A percentile compares a stretch with the other conserved stretches of the same genome.
These are phyloP conservation scores for Sarocladiaceae sp. DNA, from an alignment of 2,329 filamentous ascomycete genomes.

Conservation along the genomic window DNA sequence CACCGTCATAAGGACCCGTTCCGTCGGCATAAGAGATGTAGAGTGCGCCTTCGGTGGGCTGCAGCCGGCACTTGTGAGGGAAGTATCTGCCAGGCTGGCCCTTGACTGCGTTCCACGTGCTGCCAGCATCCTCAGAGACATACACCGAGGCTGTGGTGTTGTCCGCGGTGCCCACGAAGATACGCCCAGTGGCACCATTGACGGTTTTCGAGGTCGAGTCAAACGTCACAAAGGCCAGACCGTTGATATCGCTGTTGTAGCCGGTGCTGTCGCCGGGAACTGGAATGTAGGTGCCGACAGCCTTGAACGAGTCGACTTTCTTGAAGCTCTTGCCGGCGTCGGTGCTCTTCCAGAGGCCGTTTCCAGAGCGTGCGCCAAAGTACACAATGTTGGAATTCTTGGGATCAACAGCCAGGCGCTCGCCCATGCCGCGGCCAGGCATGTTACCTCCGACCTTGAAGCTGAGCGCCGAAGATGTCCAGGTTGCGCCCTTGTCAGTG, in stretches of 20 bases:
- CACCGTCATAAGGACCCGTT: constrained; percentile 51
- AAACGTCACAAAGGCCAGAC: constrained; percentile 48
- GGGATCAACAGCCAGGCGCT: constrained; percentile 52
- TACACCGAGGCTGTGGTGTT: constrained; percentile 46
- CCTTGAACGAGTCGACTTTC: constrained; percentile 46
- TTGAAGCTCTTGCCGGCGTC: constrained; percentile 48
- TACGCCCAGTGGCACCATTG: constrained; percentile 44
- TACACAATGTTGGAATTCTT: constrained; percentile 50
- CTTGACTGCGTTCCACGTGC: constrained; percentile 43
- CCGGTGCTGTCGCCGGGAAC: constrained; percentile 38
- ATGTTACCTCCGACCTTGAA: constrained; percentile 59
- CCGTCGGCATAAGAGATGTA: constrained; percentile 51
- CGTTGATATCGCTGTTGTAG: constrained; percentile 38
- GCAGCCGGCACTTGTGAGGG: constrained; percentile 47
- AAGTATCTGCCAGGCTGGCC: constrained; percentile 45
- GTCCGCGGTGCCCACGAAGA: constrained; percentile 51
- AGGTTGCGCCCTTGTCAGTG: constrained; percentile 47
- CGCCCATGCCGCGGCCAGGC: constrained; percentile 53
- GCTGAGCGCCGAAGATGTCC: constrained; percentile 40
- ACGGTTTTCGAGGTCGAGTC: constrained; percentile 41
- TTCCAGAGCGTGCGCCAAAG: constrained; percentile 51
- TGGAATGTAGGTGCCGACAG: constrained; percentile 40
- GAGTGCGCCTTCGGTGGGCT: constrained; percentile 43
- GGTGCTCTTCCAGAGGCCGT: constrained; percentile 52
- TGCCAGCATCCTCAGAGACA: constrained; percentile 45